phyloP scores from a whole-genome alignment of 345 rosid species.

The Corchorus olitorius region DNA sequence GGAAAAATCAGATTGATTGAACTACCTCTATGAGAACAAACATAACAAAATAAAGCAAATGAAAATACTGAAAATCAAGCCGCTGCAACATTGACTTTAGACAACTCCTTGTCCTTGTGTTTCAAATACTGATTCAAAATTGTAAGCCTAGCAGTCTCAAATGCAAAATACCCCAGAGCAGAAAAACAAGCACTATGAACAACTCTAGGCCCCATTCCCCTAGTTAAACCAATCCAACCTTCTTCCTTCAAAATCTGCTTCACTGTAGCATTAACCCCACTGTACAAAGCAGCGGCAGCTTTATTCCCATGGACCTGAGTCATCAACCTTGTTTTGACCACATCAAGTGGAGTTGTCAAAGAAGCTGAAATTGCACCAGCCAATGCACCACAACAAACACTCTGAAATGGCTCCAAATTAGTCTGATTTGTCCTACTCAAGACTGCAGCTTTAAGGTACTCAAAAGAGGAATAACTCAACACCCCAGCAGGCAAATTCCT shows the following conservation, averaged over 20 bases:
- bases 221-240: constrained; percentile 81
- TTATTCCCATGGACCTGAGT: constrained; percentile 64
- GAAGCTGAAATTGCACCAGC: constrained; percentile 97
- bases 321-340: constrained; percentile 94
- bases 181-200: constrained; percentile 95
- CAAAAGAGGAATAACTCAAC: constrained; percentile 85
- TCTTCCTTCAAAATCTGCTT: constrained; percentile 86
- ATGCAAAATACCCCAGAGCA: constrained; percentile 86
- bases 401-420: constrained; percentile 80
- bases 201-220: constrained; percentile 89
- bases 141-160: constrained; percentile 86
- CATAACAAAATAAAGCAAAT: neutral
- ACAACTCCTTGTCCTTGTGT: constrained; percentile 47
- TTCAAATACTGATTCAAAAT: constrained; percentile 73
- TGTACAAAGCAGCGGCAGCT: constrained; percentile 61
- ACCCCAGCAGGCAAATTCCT: constrained; percentile 95
- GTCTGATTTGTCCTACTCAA: constrained; percentile 58
- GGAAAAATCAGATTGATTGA: neutral
- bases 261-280: constrained; percentile 57
- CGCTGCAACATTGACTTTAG: constrained; percentile 32
- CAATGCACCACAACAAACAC: constrained; percentile 83
- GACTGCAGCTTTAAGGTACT: constrained; percentile 81
- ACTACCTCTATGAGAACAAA: neutral
- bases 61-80: constrained; percentile 21
- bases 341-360: constrained; percentile 85